phyloP scores from a whole-genome alignment of 768 basidiomycete species.

The Tulasnella sp. region DNA sequence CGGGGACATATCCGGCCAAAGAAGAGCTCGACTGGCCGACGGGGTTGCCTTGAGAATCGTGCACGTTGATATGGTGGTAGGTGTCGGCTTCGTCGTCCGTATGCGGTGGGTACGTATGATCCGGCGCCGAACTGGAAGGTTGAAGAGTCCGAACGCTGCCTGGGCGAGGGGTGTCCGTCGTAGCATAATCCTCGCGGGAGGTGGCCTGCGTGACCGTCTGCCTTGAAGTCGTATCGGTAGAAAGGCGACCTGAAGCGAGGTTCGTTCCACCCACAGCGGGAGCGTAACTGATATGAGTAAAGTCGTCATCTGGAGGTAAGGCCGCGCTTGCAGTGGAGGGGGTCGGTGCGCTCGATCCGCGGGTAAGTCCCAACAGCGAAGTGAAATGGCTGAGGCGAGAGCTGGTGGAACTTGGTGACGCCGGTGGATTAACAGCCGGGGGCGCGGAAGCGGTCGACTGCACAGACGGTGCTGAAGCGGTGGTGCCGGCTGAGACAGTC shows the following conservation, averaged over 20 bases:
- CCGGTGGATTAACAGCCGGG: background rate
- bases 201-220: conserved; percentile 17
- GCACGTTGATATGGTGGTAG: background rate
- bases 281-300: conserved; percentile 29
- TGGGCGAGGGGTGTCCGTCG: background rate
- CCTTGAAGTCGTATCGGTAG: background rate
- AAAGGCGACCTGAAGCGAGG: background rate
- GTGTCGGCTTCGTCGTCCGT: conserved; percentile 8
- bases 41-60: conserved; percentile 10
- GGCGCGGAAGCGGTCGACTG: background rate
- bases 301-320: conserved; percentile 22
- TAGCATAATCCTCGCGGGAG: background rate
- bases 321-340: background rate
- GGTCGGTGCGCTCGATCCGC: background rate
- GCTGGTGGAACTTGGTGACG: background rate
- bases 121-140: background rate
- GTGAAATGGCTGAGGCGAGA: conserved; percentile 29
- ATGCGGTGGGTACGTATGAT: conserved; percentile 17
- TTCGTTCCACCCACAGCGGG: background rate
- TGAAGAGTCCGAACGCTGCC: background rate
- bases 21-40: background rate
- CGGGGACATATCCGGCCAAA: conserved; percentile 4
- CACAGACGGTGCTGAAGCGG: background rate
- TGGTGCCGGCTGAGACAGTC: background rate
- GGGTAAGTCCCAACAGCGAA: conserved; percentile 24